Percentiles rank a stretch among this genome's conserved stretches.
phyloP scores from a whole-genome alignment of 139 green algal species.

The Ettlia oleoabundans region DNA sequence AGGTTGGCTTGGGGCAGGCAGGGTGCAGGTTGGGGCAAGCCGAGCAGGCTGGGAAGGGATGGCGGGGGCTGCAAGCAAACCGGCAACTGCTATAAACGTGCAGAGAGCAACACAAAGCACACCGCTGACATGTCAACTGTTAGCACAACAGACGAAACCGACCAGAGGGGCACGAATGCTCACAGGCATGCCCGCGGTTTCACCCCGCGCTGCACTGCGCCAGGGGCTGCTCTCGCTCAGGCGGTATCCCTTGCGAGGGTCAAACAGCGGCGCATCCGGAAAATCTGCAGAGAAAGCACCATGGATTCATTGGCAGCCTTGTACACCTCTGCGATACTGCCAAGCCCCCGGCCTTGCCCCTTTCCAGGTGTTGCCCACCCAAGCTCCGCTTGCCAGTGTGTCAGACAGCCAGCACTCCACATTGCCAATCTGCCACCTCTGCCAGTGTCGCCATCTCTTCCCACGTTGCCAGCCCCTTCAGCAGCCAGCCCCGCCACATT shows the following conservation, averaged over 20 bases:
- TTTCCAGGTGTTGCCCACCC: no score
- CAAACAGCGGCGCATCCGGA: conserved; percentile 65
- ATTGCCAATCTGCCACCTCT: no score
- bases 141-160: not conserved
- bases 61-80: no score
- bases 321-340: not conserved
- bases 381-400: no score
- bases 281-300: conserved; percentile 43
- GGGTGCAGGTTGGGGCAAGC: no score
- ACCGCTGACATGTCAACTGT: not conserved
- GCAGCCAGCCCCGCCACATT: not conserved
- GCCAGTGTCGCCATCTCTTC: no score
- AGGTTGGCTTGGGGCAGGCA: no score
- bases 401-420: no score
- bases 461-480: not conserved
- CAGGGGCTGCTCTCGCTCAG: not conserved
- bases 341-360: not conserved
- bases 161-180: no score
- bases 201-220: not conserved
- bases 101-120: no score
- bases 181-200: not conserved
- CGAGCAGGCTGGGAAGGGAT: no score
- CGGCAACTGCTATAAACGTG: no score
- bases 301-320: not conserved
- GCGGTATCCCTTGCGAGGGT: conserved; percentile 41